These are phyloP conservation scores for Aspergillus latus DNA, from an alignment of 2,329 filamentous ascomycete species.

Conservation along the genomic window DNA sequence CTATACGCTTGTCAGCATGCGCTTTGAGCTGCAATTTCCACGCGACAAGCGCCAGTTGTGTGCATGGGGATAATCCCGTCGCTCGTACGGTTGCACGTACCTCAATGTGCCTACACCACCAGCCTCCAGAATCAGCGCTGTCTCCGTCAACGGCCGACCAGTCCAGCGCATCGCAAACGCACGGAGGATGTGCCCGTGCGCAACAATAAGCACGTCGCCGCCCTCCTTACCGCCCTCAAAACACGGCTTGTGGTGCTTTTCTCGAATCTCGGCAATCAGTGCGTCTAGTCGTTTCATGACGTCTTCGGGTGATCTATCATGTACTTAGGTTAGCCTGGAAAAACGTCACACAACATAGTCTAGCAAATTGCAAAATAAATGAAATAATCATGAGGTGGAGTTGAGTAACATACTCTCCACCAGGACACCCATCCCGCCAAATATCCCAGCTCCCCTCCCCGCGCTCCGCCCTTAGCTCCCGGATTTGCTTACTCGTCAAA, in stretches of 20 bases:
- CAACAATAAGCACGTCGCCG: conserved; percentile 78
- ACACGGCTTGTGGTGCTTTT: conserved; percentile 61
- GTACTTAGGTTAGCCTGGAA: not conserved
- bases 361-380: not conserved
- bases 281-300: conserved; percentile 71
- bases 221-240: conserved; percentile 55
- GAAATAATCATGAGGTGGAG: not conserved
- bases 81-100: conserved; percentile 38
- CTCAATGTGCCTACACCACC: conserved; percentile 81
- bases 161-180: conserved; percentile 88
- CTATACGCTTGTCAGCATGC: conserved; percentile 40
- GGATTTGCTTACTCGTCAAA: conserved; percentile 70
- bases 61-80: not conserved
- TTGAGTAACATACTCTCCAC: conserved; percentile 66
- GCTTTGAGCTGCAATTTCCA: not conserved
- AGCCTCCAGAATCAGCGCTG: conserved; percentile 80
- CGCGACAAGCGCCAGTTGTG: not conserved
- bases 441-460: conserved; percentile 73
- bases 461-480: conserved; percentile 54
- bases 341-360: not conserved
- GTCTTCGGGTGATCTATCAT: conserved; percentile 64
- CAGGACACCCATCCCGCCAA: conserved; percentile 83
- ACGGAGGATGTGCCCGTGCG: conserved; percentile 84
- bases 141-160: conserved; percentile 69
- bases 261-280: conserved; percentile 72